A percentile compares a stretch with the other conserved stretches of the same genome.
Evolutionary conservation across 257 asterid species (phyloP).

Genomic region (Nicotiana obtusifolia): DNA sequence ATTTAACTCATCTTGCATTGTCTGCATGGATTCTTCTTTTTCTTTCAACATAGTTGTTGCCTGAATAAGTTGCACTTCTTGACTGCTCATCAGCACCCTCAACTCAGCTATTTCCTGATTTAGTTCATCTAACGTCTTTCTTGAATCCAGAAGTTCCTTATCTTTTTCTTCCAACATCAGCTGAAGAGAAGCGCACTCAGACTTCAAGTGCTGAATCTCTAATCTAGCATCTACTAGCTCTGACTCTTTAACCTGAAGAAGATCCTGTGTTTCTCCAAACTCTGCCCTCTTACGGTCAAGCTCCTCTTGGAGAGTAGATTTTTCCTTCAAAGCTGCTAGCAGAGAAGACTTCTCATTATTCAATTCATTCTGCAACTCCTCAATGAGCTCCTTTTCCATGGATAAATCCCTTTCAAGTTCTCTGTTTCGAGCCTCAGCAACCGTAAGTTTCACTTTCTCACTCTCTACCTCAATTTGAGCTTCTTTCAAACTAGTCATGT

Average conservation of each 20-base stretch:
- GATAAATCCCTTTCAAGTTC: slow-evolving; percentile 57
- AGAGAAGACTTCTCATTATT: slow-evolving; percentile 45
- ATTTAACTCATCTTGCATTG: slow-evolving; percentile 47
- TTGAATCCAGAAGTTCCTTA: slow-evolving; percentile 43
- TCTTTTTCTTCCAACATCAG: slow-evolving; percentile 55
- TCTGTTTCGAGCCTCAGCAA: slow-evolving; percentile 58
- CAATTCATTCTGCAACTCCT: slow-evolving; percentile 46
- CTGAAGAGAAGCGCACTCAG: slow-evolving; percentile 54
- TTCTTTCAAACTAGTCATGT: slow-evolving; percentile 51
- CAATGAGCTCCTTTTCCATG: slow-evolving; percentile 55
- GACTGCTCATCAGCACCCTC: slow-evolving; percentile 34
- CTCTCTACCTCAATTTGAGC: slow-evolving; percentile 65
- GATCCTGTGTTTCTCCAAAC: slow-evolving; percentile 45
- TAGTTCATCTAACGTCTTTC: slow-evolving; percentile 42
- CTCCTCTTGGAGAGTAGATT: slow-evolving; percentile 42
- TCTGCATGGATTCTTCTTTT: slow-evolving; percentile 47
- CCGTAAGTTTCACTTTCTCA: slow-evolving; percentile 53
- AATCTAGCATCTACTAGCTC: slow-evolving; percentile 73
- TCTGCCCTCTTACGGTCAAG: slow-evolving; percentile 41
- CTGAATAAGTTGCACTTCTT: slow-evolving; percentile 52
- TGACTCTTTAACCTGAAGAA: slow-evolving; percentile 58
- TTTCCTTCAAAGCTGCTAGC: slow-evolving; percentile 40
- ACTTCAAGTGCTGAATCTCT: slow-evolving; percentile 56
- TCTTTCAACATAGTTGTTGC: slow-evolving; percentile 51
- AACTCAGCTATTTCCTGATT: slow-evolving; percentile 49